phyloP scores from a whole-genome alignment of 345 rosid species.

The Moringa oleifera region DNA sequence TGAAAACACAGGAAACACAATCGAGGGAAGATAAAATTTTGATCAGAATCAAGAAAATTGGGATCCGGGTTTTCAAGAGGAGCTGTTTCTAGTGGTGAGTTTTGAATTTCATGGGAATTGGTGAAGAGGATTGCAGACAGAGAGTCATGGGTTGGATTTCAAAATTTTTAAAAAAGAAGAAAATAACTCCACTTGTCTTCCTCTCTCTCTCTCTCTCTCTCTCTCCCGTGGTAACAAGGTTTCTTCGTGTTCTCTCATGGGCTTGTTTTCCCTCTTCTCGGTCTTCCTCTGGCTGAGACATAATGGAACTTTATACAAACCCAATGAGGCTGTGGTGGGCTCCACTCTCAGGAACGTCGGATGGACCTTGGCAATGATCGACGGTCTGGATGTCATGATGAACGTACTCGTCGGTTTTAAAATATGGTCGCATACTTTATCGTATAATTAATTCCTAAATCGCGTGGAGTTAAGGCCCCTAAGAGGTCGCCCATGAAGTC shows the following conservation, averaged over 20 bases:
- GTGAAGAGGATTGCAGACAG: constrained; percentile 20
- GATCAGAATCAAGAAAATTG: constrained; percentile 21
- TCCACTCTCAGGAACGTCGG: constrained; percentile 14
- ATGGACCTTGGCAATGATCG: neutral
- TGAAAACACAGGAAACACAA: constrained; percentile 13
- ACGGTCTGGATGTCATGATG: constrained; percentile 15
- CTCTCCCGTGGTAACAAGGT: too few relatives aligned
- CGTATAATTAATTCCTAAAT: too few relatives aligned
- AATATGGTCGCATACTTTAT: too few relatives aligned
- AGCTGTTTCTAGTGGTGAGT: constrained; percentile 19
- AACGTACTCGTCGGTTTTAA: neutral
- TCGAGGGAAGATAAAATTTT: neutral
- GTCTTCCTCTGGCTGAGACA: constrained; percentile 19
- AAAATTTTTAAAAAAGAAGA: constrained; percentile 19
- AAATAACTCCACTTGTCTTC: constrained; percentile 12
- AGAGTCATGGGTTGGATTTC: constrained; percentile 16
- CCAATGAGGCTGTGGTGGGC: constrained; percentile 11
- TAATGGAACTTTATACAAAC: constrained; percentile 18
- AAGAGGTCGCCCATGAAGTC: constrained; percentile 16
- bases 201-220: constrained; percentile 7
- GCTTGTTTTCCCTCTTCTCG: neutral
- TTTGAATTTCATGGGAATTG: constrained; percentile 22
- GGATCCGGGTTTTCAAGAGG: constrained; percentile 43
- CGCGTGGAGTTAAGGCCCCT: too few relatives aligned
- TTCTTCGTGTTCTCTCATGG: constrained; percentile 2